Percentiles rank a stretch among this genome's conserved stretches.
These are phyloP conservation scores for Verticillium albo-atrum DNA, from an alignment of 2,329 filamentous ascomycete species.

Conservation along the genomic window DNA sequence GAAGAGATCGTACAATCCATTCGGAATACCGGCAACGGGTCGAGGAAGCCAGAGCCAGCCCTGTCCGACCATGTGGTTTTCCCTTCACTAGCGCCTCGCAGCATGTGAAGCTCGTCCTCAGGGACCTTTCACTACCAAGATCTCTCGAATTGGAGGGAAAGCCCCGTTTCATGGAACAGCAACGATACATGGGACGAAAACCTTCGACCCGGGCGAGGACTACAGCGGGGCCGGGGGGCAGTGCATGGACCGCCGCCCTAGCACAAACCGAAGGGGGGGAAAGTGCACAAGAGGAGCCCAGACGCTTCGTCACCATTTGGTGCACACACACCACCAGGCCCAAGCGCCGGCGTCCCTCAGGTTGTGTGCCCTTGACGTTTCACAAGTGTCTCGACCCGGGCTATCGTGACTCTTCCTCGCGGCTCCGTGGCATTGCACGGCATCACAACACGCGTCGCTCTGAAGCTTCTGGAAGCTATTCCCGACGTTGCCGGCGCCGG, in stretches of 20 bases:
- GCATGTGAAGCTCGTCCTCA: neutral
- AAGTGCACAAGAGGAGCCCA: neutral
- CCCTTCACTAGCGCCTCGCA: neutral
- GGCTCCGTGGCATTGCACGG: neutral
- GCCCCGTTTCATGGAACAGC: neutral
- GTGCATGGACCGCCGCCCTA: neutral
- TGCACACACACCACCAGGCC: neutral
- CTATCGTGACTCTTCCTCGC: neutral
- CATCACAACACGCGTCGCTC: neutral
- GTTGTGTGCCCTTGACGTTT: neutral
- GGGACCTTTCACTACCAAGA: neutral
- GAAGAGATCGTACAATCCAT: neutral
- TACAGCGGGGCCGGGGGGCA: neutral
- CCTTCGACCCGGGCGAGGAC: neutral
- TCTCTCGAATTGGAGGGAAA: neutral
- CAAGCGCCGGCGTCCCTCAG: neutral
- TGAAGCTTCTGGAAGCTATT: neutral
- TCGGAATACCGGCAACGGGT: neutral
- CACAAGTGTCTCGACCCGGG: neutral
- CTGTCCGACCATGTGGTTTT: neutral
- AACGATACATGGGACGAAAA: neutral
- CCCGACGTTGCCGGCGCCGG: neutral
- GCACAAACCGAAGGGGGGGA: neutral
- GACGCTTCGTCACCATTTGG: neutral
- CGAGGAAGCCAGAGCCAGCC: neutral